Base-by-base conservation (phyloP, 495 filamentous ascomycete species). In the Lasiosphaeria miniovina region DNA sequence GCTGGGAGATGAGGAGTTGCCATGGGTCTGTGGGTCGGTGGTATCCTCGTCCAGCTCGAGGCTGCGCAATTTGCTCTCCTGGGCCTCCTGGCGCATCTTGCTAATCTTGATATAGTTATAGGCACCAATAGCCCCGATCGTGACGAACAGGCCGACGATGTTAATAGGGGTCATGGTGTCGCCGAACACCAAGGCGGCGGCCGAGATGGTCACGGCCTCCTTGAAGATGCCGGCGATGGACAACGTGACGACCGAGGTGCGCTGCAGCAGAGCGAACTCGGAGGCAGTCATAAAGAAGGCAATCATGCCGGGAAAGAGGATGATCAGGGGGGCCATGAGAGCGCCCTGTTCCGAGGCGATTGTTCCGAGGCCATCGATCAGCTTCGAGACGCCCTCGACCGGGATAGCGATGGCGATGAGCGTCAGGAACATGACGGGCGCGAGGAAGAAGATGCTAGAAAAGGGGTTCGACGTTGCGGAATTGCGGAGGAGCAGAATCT, bases 201-300 rank as follows among this genome's bases (percentile, higher is more conserved):
- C 91, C 43, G 85, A 86, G 68, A 99, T 98, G 6, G 95, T 99
- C 54, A 99, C 87, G 10, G 96, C 95, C 75, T 99, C 95, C 74
- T 99, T 99, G 80, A 99, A 98, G 54, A 98, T 99, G 51, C 95
- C 95, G 62, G 92, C 95, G 57, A 99, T 97, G 53, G 88, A 92
- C 52, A 99, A 82, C 0, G 95, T 98, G 51, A 99, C 95, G 54
- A 99, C 95, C 6, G 88, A 92, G 4, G 93, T 98, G 36, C 95
- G 91, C 79, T 97, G 87, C 48, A 99, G 81, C 35, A 99, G 82
- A 49, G 95, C 93, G 66, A 98, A 99, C 75, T 99, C 95, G 49
- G 90, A 91, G 1, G 91, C 83, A 36, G 94, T 96, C 95, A 99
- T 99, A 52, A 91, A 82, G 68, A 99, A 99, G 4, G 95, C 95